Evolutionary conservation across 805 yeast species (phyloP).

Genomic region (Jamesozyma spencerorum): DNA sequence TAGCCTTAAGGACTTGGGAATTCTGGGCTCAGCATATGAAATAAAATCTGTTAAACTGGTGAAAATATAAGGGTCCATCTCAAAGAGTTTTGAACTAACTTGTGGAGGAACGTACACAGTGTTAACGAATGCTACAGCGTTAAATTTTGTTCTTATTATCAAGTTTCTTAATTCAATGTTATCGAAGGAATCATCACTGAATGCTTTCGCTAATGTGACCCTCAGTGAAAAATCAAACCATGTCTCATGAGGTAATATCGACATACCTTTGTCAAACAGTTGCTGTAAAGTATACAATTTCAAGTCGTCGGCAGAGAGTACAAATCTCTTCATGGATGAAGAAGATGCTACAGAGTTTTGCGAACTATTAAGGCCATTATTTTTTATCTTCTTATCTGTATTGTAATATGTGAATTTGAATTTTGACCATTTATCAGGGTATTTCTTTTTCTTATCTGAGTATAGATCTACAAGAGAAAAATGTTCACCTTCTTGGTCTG

Average conservation of each 20-base stretch:
- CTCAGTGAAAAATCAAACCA: constrained; percentile 56
- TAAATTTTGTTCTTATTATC: constrained; percentile 54
- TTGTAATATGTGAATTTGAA: constrained; percentile 46
- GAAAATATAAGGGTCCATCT: constrained; percentile 61
- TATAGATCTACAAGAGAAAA: constrained; percentile 40
- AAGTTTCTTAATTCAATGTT: constrained; percentile 47
- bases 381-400: constrained; percentile 13
- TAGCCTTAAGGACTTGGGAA: constrained; percentile 45
- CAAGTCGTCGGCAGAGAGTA: constrained; percentile 48
- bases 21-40: constrained; percentile 48
- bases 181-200: constrained; percentile 46
- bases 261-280: constrained; percentile 51
- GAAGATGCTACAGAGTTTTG: constrained; percentile 8
- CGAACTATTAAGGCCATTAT: constrained; percentile 12
- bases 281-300: constrained; percentile 48
- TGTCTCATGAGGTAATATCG: constrained; percentile 48
- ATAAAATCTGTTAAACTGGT: constrained; percentile 62
- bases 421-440: constrained; percentile 49
- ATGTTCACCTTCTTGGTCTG: constrained; percentile 32
- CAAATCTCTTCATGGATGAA: constrained; percentile 37
- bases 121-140: constrained; percentile 56
- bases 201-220: constrained; percentile 63
- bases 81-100: constrained; percentile 58
- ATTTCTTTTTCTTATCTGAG: constrained; percentile 32
- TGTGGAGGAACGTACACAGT: constrained; percentile 48